Base-by-base conservation (phyloP, 148 eudicot genomes). In the Pouteria glomerata region DNA sequence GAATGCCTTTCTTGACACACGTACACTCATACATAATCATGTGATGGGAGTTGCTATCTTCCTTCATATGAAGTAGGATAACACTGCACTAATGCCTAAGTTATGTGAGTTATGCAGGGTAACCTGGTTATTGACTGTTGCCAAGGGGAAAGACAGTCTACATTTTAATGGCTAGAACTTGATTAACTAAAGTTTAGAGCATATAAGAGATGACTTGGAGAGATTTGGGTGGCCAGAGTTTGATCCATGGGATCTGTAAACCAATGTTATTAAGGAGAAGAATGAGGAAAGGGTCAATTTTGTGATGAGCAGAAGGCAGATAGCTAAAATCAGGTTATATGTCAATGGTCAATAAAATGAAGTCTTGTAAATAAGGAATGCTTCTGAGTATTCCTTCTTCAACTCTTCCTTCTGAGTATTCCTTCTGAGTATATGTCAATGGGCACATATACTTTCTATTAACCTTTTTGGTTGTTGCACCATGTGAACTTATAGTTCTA, bases 201-300 rank as follows among this genome's bases (percentile, higher is more conserved):
- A 42, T 61, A 1, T 19, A n/a, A n/a, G 21, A 61, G n/a, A n/a
- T n/a, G n/a, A n/a, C n/a, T n/a, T n/a, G n/a, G n/a, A n/a, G n/a
- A n/a, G n/a, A n/a, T n/a, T 35, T 63, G 66, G 24, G 23, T 41
- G 68, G 41, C 31, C 68, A 21, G 19, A 41, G 51, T 63, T 60
- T 63, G 68, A 41, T 41, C 19, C 50, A 23, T 63, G 11, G 13
- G 50, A 63, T 63, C 51, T 63, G 10, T 4, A 14, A 41, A 42
- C 68, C 50, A 37, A 13, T 41, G 6, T 21, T 39, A 16, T 41
- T 41, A 29, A 14, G 30, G 51, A 42, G 41, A 63, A 63, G 51
- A 24, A 45, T 8, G 6, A 41, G 48, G 23, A 63, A n/a, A n/a
- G n/a, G n/a, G n/a, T n/a, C n/a, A n/a, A n/a, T n/a, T n/a, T n/a